These are phyloP conservation scores for Venturia asperata DNA, from an alignment of 2,329 filamentous ascomycete genomes.

Conservation along the genomic window DNA sequence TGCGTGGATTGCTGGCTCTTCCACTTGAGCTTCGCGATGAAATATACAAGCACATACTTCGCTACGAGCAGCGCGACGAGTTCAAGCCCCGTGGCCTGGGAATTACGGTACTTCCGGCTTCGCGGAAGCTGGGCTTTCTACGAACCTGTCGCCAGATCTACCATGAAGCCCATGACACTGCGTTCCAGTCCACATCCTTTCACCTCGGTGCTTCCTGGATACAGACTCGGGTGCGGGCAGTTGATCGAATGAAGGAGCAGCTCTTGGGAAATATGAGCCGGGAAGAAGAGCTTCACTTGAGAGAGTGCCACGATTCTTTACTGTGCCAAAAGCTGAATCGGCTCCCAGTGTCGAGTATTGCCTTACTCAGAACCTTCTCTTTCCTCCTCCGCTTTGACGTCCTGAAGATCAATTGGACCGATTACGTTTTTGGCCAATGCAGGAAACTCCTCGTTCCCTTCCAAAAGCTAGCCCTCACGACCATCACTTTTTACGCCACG, in stretches of 20 bases:
- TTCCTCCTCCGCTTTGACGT: constrained; percentile 5
- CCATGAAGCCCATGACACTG: background rate
- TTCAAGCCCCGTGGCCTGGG: constrained; percentile 2
- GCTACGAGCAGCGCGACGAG: constrained; percentile 3
- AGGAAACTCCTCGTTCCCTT: background rate
- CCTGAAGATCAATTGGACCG: constrained; percentile 14
- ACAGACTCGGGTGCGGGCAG: background rate
- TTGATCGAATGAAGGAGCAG: constrained; percentile 6
- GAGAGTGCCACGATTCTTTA: background rate
- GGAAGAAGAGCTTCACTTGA: background rate
- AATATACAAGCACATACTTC: constrained; percentile 1
- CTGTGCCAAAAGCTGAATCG: background rate
- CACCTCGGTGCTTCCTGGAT: constrained; percentile 11
- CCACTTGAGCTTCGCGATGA: background rate
- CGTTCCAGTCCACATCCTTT: constrained; percentile 2
- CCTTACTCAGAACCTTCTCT: background rate
- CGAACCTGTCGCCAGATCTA: background rate
- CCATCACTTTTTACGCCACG: constrained; percentile 7
- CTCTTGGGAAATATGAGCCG: background rate
- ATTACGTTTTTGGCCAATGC: constrained; percentile 3
- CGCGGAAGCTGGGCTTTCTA: constrained; percentile 6
- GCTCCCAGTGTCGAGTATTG: background rate
- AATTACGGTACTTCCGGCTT: constrained; percentile 2
- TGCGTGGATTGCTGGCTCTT: background rate
- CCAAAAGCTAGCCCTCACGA: constrained; percentile 5